Conservation (phyloP, 495 filamentous ascomycete species). For the Hypoxylon intermedium region DNA sequence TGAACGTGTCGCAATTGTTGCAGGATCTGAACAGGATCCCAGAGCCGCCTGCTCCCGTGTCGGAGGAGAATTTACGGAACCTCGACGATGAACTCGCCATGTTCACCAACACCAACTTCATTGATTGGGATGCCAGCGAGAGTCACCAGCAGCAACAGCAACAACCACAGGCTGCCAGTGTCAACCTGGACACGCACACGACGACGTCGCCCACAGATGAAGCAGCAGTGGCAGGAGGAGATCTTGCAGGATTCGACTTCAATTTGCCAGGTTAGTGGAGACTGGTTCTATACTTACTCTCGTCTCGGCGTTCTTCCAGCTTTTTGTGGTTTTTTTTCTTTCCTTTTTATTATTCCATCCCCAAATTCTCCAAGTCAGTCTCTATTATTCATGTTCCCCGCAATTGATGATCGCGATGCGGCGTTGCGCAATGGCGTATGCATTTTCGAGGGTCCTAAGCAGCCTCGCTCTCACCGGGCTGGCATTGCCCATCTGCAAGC, state of each 20-base stretch:
- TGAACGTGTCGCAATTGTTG: constrained; percentile 85
- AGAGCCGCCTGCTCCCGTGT: constrained; percentile 68
- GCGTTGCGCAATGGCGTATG: constrained; percentile 33
- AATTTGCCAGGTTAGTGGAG: constrained; percentile 44
- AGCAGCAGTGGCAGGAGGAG: constrained; percentile 38
- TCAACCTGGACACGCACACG: constrained; percentile 38
- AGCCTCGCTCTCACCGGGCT: constrained; percentile 20
- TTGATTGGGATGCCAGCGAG: constrained; percentile 73
- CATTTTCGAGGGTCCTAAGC: constrained; percentile 11
- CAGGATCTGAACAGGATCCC: constrained; percentile 80
- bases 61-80: constrained; percentile 68
- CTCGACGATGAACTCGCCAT: constrained; percentile 74
- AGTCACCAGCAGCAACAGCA: constrained; percentile 24
- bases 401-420: constrained; percentile 30
- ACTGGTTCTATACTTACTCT: constrained; percentile 4
- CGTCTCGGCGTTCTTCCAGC: constrained; percentile 5
- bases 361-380: constrained; percentile 12
- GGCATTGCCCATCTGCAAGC: not conserved
- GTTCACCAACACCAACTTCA: constrained; percentile 94
- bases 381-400: constrained; percentile 24
- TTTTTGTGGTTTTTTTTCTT: constrained; percentile 16
- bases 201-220: constrained; percentile 47
- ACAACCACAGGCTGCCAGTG: constrained; percentile 32
- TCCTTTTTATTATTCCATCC: constrained; percentile 3
- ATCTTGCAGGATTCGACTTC: constrained; percentile 48